Evolutionary conservation across 371 early-diverging fungal genomes (phyloP), one percentile per base, ranked within the genome.

Genomic region (Entomophthora muscae): DNA sequence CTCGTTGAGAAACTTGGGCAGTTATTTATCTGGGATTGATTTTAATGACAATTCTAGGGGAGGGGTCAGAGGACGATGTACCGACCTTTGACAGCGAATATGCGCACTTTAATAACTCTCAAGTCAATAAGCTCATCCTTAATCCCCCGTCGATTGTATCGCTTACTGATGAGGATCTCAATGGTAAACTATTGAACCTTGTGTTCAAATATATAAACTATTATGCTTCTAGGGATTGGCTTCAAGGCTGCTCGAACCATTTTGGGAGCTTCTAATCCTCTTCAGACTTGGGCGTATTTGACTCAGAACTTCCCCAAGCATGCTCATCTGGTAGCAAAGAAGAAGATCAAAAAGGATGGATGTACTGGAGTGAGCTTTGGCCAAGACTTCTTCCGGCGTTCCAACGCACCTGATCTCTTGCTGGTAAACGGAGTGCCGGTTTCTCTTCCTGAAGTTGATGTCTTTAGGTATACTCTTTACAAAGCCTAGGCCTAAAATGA

Each of bases 271-370:
- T 62, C 73, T 1, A 66, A 83, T 28, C 85, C 89, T 7, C 66
- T 93, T 2, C 66, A 70, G 2, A 73, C 84, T 0, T 73, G 92
- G 51, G 72, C 72, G 22, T 79, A 78, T 63, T 65, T 91, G 2
- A 67, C 82, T 0, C 90, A 89, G 66, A 84, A 92, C 68, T 85
- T 91, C 66, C 95, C 93, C 0, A 87, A 87, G 66, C 85, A 89
- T 66, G 86, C 90, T 3, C 84, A 86, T 65, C 68, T 78, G 33
- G 68, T 93, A 31, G 77, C 80, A 7, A 71, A 76, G 21, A 42
- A 21, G 68, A 69, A 1, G 27, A 77, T 24, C 65, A 78, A 57
- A 31, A 61, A 51, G 17, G 42, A 61, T 24, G 17, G 22, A 13
- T 61, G 61, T 1, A 10, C 12, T 22, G 51, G 61, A 10, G 27